Base-by-base conservation (phyloP, 768 basidiomycete species). In the Postia placenta region DNA sequence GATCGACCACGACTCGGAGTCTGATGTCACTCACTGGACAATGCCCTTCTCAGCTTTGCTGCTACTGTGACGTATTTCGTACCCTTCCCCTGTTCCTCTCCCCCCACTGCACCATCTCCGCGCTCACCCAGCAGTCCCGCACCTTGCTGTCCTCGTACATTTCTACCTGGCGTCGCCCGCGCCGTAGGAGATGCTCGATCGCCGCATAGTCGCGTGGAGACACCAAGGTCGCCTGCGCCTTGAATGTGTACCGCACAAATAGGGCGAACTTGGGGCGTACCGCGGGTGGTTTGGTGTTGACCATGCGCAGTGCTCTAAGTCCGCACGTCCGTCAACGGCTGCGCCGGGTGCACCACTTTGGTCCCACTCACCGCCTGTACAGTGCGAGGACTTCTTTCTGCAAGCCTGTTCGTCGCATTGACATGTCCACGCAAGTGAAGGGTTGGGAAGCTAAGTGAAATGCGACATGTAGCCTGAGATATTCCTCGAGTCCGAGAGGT, bases 131-230 rank as follows among this genome's bases (percentile, higher is more conserved):
- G 59, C 85, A 88, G 59, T 91, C 83, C 55, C 71, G 84, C 47
- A 91, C 85, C 3, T 74, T 74, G 5, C 70, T 59, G 47, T 75
- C 76, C 65, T 88, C 84, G 56, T 81, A 88, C 64, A 74, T 72
- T 58, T 87, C 85, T 33, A 91, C 57, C 55, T 88, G 85, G 52
- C 81, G 71, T 42, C 57, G 65, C 2, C 85, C 85, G 47, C 78
- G 79, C 40, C 89, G 76, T n/a, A 92, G 60, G 27, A 90, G 70
- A 62, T 90, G 83, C 56, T 92, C 89, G 30, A 92, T 76, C 7
- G 77, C 78, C 47, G 74, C 73, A 51, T 91, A 71, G 47, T 87
- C 77, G 11, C 85, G 79, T 4, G 83, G 75, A 3, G 84, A 78
- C 22, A 88, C 71, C 1, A 69, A 69, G 4, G 71, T 58, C 4